phyloP scores from a whole-genome alignment of 75 land plant genomes.

The Pinus albicaulis region DNA sequence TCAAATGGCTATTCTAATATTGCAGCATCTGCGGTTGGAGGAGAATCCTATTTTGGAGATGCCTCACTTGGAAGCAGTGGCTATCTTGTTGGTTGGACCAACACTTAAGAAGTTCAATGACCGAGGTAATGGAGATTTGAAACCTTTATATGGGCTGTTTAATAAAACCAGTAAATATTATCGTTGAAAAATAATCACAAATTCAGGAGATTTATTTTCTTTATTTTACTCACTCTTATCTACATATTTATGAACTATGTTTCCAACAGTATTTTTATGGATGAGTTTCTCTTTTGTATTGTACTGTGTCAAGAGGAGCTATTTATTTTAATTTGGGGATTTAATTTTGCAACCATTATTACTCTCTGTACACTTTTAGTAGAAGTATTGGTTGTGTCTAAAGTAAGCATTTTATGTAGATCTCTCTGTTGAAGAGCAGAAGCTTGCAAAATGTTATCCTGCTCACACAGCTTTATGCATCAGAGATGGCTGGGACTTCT shows the following conservation, averaged over 20 bases:
- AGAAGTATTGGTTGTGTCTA: not conserved
- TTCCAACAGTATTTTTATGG: not conserved
- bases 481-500: slow-evolving; percentile 93
- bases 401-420: slow-evolving; percentile 35
- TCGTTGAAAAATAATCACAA: not conserved
- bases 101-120: slow-evolving; percentile 96
- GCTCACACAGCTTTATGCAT: slow-evolving; percentile 84
- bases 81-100: slow-evolving; percentile 82
- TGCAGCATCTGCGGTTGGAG: slow-evolving; percentile 90
- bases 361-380: not conserved
- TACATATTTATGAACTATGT: not conserved
- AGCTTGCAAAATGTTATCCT: slow-evolving; percentile 79
- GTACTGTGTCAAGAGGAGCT: not conserved
- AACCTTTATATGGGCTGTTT: not conserved
- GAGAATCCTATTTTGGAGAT: slow-evolving; percentile 93
- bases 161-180: not conserved
- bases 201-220: not conserved
- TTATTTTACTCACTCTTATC: not conserved
- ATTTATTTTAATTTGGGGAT: slow-evolving; percentile 1
- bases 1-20: not conserved
- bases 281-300: not conserved
- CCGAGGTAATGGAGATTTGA: slow-evolving; percentile 44
- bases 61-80: slow-evolving; percentile 91
- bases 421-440: slow-evolving; percentile 67
- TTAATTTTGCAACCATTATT: not conserved